A percentile compares a stretch with the other conserved stretches of the same genome.
These are phyloP conservation scores for Fistulinella cinereoalba DNA, from an alignment of 1,284 basidiomycete species.

Conservation along the genomic window DNA sequence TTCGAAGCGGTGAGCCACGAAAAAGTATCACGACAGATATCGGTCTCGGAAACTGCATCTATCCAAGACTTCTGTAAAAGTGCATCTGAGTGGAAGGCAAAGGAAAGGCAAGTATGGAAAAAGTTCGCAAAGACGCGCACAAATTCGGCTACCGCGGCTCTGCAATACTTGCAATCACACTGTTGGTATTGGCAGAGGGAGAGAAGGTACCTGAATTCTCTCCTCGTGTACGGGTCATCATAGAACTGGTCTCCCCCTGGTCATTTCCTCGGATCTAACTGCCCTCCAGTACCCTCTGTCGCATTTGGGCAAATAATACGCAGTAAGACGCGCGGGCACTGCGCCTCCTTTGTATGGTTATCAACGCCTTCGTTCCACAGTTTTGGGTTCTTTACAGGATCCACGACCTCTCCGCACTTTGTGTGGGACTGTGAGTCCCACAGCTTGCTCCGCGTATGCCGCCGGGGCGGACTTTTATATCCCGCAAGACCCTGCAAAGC, in stretches of 20 bases:
- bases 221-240: slow-evolving; percentile 20
- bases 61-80: no score
- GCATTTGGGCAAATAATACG: not conserved
- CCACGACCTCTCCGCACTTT: slow-evolving; percentile 21
- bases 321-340: slow-evolving; percentile 13
- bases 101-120: no score
- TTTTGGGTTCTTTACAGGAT: slow-evolving; percentile 18
- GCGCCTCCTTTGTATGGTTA: slow-evolving; percentile 31
- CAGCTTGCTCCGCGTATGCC: slow-evolving; percentile 50
- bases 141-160: no score
- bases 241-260: slow-evolving; percentile 10
- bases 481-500: no score
- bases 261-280: slow-evolving; percentile 31
- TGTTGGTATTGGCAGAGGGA: not conserved
- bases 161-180: slow-evolving; percentile 23
- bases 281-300: slow-evolving; percentile 21
- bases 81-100: no score
- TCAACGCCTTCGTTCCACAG: slow-evolving; percentile 12
- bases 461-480: slow-evolving; percentile 26
- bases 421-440: slow-evolving; percentile 11
- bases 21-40: no score
- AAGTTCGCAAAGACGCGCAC: no score
- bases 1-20: no score
- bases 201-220: slow-evolving; percentile 20
- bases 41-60: no score